Conservation (phyloP, 495 filamentous ascomycete species). For the Clohesyomyces aquaticus region DNA sequence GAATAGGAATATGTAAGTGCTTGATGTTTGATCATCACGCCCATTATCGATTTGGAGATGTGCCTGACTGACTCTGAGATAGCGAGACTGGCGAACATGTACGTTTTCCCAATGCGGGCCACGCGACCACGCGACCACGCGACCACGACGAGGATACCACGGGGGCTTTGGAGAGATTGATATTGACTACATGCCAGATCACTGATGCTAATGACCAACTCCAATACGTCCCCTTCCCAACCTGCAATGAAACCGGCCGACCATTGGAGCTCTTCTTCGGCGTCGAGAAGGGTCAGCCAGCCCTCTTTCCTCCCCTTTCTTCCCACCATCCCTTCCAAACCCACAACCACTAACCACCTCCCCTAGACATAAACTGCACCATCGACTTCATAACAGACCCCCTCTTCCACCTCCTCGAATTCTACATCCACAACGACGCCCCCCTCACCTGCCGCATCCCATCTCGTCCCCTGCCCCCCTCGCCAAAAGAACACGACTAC, state of each 20-base stretch:
- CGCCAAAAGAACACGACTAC: slow-evolving; percentile 30
- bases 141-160: too few species aligned
- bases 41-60: not conserved
- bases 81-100: slow-evolving; percentile 69
- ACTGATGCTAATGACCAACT: slow-evolving; percentile 77
- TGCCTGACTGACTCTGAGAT: not conserved
- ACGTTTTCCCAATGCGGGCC: slow-evolving; percentile 35
- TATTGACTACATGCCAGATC: too few species aligned
- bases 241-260: slow-evolving; percentile 84
- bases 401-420: slow-evolving; percentile 96
- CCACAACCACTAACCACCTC: not conserved
- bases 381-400: slow-evolving; percentile 81
- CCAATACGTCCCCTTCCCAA: slow-evolving; percentile 90
- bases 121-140: not conserved
- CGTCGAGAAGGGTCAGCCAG: slow-evolving; percentile 59
- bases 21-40: not conserved
- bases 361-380: slow-evolving; percentile 84
- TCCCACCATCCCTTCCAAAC: slow-evolving; percentile 16
- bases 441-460: slow-evolving; percentile 92
- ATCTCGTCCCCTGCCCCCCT: slow-evolving; percentile 63
- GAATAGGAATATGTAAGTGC: slow-evolving; percentile 63
- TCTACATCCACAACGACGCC: slow-evolving; percentile 96
- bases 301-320: slow-evolving; percentile 1
- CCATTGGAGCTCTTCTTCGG: slow-evolving; percentile 87
- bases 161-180: too few species aligned